Base-by-base conservation (phyloP, 768 basidiomycete genomes). In the Boletellus sp. region DNA sequence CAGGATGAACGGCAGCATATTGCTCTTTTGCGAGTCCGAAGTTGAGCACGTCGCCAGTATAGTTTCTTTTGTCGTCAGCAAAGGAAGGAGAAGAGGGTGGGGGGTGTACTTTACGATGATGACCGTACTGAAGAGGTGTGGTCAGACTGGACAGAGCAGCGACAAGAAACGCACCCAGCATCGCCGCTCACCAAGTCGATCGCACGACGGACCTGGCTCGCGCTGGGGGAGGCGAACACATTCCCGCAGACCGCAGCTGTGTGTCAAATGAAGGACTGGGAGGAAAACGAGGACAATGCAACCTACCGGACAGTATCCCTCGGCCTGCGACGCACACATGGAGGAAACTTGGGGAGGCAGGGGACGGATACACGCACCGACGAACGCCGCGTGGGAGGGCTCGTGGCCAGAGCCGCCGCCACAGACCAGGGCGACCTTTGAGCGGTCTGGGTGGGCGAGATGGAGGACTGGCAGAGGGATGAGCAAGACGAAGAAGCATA, bases 381-480 rank as follows among this genome's bases (percentile, higher is more conserved):
- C 92, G 58, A 88, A 94, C 2, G 82, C 88, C 5, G 90, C 81
- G 69, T 94, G 92, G 15, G 92, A 80, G 7, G 94, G 94, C 61
- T 96, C 94, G 63, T 96, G 94, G 5, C 94, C 90, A 22, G 85
- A 82, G 28, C 91, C 90, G 6, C 91, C 90, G 9, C 90, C 90
- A 59, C 87, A 90, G 58, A 93, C 74, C 13, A 93, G 72, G 3
- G 86, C 79, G 37, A 93, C 91, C 62, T 82, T 83, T 20, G 78
- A 77, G 48, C 71, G 77, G 64, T 86, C 80, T 28, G 68, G 77
- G n/a, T 69, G 56, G 22, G 78, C 70, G 45, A 80, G 68, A 59
- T 85, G 82, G 36, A 91, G 74, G 47, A 88, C 90, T 87, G 58
- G 20, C 6, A 11, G 23, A 3, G 12, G 15, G 31, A 13, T 42